A percentile compares a stretch with the other conserved stretches of the same genome.
These are phyloP conservation scores for Globisporangium spinosum DNA, from an alignment of 352 stramenopile genomes.

Conservation along the genomic window DNA sequence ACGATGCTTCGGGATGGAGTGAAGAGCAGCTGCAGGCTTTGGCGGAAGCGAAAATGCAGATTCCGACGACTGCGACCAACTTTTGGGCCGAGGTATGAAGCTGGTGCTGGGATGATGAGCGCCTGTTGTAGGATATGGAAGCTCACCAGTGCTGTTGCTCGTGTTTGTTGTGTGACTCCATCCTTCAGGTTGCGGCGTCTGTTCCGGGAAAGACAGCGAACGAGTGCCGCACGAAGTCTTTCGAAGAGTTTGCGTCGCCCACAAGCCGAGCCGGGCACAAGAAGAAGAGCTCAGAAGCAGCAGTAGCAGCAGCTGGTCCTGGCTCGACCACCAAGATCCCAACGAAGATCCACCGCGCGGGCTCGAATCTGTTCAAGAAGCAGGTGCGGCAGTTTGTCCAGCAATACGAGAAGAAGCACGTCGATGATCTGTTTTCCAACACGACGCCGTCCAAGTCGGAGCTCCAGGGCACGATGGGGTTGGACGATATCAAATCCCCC, in stretches of 20 bases:
- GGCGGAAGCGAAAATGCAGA: constrained; percentile 46
- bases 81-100: constrained; percentile 57
- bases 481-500: constrained; percentile 59
- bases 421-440: constrained; percentile 62
- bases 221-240: constrained; percentile 60
- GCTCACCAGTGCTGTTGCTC: background rate
- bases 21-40: constrained; percentile 47
- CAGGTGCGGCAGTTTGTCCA: constrained; percentile 78
- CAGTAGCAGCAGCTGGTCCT: background rate
- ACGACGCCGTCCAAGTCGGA: constrained; percentile 42
- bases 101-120: background rate
- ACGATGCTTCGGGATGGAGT: constrained; percentile 35
- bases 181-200: constrained; percentile 23
- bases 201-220: constrained; percentile 56
- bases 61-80: constrained; percentile 58
- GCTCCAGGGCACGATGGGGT: constrained; percentile 25
- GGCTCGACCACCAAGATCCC: constrained; percentile 21
- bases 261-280: constrained; percentile 32
- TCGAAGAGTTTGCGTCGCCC: constrained; percentile 49
- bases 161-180: background rate
- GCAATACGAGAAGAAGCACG: constrained; percentile 71
- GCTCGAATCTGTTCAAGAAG: constrained; percentile 81
- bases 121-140: background rate
- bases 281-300: constrained; percentile 9
- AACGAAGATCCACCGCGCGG: constrained; percentile 57